Evolutionary conservation across 139 green algal genomes (phyloP), one percentile per base, ranked within the genome.

Genomic region (Chlamydomonas incerta): DNA sequence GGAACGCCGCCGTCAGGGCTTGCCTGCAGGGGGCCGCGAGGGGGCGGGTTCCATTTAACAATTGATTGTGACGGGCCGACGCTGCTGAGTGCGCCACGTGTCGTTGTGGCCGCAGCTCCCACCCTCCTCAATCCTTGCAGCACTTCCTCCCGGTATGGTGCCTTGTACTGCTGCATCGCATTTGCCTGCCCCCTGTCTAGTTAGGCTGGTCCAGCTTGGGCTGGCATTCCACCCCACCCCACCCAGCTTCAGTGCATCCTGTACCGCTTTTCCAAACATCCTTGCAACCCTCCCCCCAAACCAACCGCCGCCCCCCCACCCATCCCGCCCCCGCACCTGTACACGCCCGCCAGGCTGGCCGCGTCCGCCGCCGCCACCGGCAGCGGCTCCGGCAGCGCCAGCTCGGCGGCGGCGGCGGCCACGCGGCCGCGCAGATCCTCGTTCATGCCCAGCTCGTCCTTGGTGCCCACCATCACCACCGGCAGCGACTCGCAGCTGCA

Each of bases 391-490:
- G 79, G 79, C 79, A 85, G 79, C 26, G 79, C 41, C 79, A 85
- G 79, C 0, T 75, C 79, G n/a, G 17, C 50, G 47, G n/a, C 58
- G 3, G 65, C 79, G 33, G 47, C 79, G 31, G 11, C 13, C 79
- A 85, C 66, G 18, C 23, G 20, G 47, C 46, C 66, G 65, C 50
- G 23, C 31, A 85, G 79, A 66, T 85, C 90, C 71, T 75, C 85
- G 46, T 76, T 74, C 88, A 93, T 93, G 47, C 90, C 91, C 60
- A 91, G 72, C 15, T 93, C 91, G 55, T 95, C 91, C 81, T 96
- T 95, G 46, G 88, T 71, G 13, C 89, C 82, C 57, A 95, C 79
- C 24, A 96, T 62, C 24, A 96, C 41, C 82, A 93, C 95, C 8
- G 94, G 94, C 52, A 97, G 88, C 18, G 63, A 82, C 66, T 96